phyloP scores from a whole-genome alignment of 2,329 filamentous ascomycete genomes.

The Colletotrichum sublineola region DNA sequence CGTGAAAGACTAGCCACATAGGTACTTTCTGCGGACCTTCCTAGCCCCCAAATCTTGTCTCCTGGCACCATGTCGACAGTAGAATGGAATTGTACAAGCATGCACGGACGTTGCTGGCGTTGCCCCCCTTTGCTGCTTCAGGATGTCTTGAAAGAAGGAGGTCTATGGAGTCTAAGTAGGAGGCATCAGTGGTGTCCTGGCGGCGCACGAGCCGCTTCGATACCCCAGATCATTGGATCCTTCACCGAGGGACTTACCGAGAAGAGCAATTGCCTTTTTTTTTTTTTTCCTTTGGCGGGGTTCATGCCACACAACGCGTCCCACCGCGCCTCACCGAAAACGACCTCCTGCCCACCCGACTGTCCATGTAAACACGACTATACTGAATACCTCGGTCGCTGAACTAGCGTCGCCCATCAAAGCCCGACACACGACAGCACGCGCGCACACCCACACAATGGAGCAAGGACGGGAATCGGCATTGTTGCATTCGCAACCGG shows the following conservation, averaged over 20 bases:
- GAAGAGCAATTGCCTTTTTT: not conserved
- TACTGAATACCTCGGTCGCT: not conserved
- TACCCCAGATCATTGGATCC: not conserved
- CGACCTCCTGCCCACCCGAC: not conserved
- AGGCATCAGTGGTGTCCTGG: not conserved
- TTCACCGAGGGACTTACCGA: slow-evolving; percentile 29
- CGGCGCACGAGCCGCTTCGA: slow-evolving; percentile 21
- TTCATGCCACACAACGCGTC: slow-evolving; percentile 32
- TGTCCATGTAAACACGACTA: not conserved
- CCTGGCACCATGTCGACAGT: not conserved
- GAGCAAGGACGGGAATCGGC: slow-evolving; percentile 36
- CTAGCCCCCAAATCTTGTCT: not conserved
- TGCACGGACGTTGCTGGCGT: not conserved
- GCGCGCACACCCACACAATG: slow-evolving; percentile 13
- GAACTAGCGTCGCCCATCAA: not conserved
- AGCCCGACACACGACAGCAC: not conserved
- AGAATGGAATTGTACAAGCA: not conserved
- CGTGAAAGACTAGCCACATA: not conserved
- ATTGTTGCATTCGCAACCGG: slow-evolving; percentile 59
- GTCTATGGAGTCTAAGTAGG: not conserved
- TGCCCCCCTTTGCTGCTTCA: slow-evolving; percentile 5
- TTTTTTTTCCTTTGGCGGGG: slow-evolving; percentile 18
- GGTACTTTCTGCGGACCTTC: not conserved
- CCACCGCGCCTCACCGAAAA: slow-evolving; percentile 39
- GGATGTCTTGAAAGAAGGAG: slow-evolving; percentile 2